These are phyloP conservation scores for Stentor coeruleus DNA, from an alignment of 73 alveolate species.

Conservation along the genomic window DNA sequence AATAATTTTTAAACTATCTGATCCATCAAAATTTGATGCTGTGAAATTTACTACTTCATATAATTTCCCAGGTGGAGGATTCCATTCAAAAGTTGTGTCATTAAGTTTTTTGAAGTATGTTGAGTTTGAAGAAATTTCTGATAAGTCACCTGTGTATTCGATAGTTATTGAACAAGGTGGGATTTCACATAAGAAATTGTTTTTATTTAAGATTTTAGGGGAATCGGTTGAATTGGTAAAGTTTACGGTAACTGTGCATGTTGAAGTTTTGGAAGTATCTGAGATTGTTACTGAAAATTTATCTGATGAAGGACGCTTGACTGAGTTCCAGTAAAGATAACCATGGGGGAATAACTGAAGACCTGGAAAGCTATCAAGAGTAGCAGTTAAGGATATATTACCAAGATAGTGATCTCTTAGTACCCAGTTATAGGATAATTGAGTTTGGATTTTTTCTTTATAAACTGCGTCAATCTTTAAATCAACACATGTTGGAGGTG, in stretches of 20 bases:
- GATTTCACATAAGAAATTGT: too few species aligned
- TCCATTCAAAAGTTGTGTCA: too few species aligned
- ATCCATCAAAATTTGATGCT: not conserved
- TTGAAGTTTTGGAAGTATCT: too few species aligned
- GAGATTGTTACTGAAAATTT: not conserved
- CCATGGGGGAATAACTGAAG: not conserved
- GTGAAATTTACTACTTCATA: not conserved
- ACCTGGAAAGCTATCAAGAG: not conserved
- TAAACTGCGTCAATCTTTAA: too few species aligned
- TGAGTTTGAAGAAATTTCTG: not conserved
- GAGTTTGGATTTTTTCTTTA: not conserved
- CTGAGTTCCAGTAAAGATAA: not conserved
- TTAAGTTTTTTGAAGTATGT: too few species aligned
- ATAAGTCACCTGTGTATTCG: not conserved
- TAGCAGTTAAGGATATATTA: not conserved
- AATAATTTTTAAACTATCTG: not conserved
- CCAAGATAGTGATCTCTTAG: not conserved
- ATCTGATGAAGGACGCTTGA: not conserved
- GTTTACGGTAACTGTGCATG: not conserved
- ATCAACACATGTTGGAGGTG: not conserved
- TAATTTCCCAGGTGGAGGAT: not conserved
- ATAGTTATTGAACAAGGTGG: not conserved
- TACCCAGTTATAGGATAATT: not conserved
- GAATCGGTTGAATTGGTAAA: not conserved
- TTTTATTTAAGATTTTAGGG: too few species aligned